Evolutionary conservation across 169 alveolate species (phyloP).

Genomic region (Eimeria sp.): DNA sequence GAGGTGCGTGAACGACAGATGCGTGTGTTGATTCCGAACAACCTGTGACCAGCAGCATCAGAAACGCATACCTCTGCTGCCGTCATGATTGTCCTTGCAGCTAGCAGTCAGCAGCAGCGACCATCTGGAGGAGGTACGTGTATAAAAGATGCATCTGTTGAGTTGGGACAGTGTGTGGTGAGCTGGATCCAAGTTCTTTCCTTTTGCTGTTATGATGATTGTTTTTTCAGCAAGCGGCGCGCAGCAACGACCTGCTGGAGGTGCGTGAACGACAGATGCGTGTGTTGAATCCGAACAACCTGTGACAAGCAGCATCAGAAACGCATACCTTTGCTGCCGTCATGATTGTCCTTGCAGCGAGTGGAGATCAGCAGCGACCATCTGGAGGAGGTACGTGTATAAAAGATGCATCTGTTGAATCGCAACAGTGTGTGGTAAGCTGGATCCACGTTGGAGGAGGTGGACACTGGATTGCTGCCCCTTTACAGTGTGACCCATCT

Average conservation of each 20-base stretch:
- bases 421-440: neutral
- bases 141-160: neutral
- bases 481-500: neutral
- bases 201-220: neutral
- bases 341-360: too few relatives aligned
- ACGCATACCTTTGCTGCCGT: too few relatives aligned
- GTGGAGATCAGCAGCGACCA: neutral
- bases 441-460: neutral
- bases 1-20: neutral
- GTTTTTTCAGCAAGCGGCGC: neutral
- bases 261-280: neutral
- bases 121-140: neutral
- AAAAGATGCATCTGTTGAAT: neutral
- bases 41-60: neutral
- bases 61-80: too few relatives aligned
- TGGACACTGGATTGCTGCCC: neutral
- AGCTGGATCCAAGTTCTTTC: neutral
- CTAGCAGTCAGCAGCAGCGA: too few relatives aligned
- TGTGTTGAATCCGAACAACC: neutral
- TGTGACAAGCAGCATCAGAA: too few relatives aligned
- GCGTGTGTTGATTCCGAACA: neutral
- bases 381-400: neutral
- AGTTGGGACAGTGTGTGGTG: neutral
- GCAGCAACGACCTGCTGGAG: too few relatives aligned
- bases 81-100: too few relatives aligned